Conservation (phyloP, 805 yeast species). For the Maudiozyma saulgeensis region DNA sequence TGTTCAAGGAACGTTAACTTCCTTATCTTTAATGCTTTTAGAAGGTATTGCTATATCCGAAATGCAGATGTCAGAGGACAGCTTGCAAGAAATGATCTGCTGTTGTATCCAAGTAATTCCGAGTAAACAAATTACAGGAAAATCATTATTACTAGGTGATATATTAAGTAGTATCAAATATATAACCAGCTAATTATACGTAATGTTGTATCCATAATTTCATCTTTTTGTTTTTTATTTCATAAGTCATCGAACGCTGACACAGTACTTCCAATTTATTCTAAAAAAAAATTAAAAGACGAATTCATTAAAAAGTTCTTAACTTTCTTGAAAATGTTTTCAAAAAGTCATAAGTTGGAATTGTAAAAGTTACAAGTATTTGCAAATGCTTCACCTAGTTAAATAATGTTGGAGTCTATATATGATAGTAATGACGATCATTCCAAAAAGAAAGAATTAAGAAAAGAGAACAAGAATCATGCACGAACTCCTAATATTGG, state of each 20-base stretch:
- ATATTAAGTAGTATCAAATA: conserved; percentile 4
- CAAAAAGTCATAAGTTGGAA: too few relatives aligned
- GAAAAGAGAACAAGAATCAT: not conserved
- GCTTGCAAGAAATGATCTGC: conserved; percentile 15
- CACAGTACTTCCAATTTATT: too few relatives aligned
- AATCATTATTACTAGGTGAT: conserved; percentile 19
- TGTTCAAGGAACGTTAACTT: conserved; percentile 13
- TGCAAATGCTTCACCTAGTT: too few relatives aligned
- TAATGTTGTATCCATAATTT: not conserved
- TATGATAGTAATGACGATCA: not conserved
- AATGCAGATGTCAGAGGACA: conserved; percentile 13
- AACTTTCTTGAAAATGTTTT: too few relatives aligned
- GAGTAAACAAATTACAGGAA: conserved; percentile 6
- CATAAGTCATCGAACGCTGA: not conserved
- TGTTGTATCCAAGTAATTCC: conserved; percentile 21
- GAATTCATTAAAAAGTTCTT: too few relatives aligned
- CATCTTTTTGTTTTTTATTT: not conserved
- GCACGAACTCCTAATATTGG: not conserved
- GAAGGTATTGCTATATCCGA: conserved; percentile 22
- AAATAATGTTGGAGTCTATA: not conserved
- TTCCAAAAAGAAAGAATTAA: not conserved
- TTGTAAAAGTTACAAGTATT: too few relatives aligned
- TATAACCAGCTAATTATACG: not conserved
- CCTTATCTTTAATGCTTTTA: conserved; percentile 16
- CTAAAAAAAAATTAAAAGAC: too few relatives aligned